Evolutionary conservation across 2,329 filamentous ascomycete genomes (phyloP), one percentile per base, ranked within the genome.

Genomic region (Sclerotinia nivalis): DNA sequence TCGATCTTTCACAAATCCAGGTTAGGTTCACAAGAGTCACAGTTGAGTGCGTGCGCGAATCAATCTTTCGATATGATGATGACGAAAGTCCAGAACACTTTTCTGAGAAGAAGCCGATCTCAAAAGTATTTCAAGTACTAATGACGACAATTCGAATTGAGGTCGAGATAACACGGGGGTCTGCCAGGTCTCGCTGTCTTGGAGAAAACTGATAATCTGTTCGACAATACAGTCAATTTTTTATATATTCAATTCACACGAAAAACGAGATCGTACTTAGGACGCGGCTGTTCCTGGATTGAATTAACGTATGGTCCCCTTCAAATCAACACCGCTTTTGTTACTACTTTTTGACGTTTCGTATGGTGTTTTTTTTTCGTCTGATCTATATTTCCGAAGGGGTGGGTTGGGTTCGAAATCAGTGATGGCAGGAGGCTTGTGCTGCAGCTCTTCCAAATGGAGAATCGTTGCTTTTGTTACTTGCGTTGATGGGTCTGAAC

Each of bases 331-430:
- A 37, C 66, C 66, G 47, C 60, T 69, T 13, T 55, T 52, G n/a
- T 68, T 50, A 50, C 60, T 64, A 64, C 54, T 34, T 50, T 34
- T 50, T 50, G 31, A 31, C 47, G 61, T 64, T 13, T 20, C 12
- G 61, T 69, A 28, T 62, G 58, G 61, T 52, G 59, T 31, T 64
- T 55, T 43, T 73, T 71, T 73, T 43, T 15, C 72, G 74, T 73
- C 72, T 55, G 72, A 75, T 74, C 70, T 73, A 43, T 74, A 74
- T 72, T 71, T 71, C 70, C 64, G 37, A 72, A 68, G 60, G 52
- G 34, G 66, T 73, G 55, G 55, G 69, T 66, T 72, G 69, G 62
- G 65, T 61, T 45, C 49, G 28, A 25, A 43, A 55, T 58, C 58
- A 40, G 20, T 25, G 50, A 45, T 28, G 55, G 28, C 25, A 49